phyloP scores from a whole-genome alignment of 2,329 filamentous ascomycete species.

The Byssochlamys sp. region DNA sequence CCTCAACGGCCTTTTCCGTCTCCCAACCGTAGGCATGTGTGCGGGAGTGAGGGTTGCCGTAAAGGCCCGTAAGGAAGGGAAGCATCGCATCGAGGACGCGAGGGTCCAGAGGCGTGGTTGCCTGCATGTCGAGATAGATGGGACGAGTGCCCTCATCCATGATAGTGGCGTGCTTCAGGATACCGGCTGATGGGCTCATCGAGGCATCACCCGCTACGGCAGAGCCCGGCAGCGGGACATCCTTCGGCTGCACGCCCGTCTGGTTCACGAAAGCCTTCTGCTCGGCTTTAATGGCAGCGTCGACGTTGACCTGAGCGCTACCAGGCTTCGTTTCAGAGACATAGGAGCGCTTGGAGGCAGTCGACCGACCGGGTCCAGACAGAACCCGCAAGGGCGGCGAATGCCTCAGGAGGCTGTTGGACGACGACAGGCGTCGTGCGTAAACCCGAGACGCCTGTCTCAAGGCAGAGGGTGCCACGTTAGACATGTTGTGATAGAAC shows the following conservation, averaged over 20 bases:
- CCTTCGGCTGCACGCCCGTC: slow-evolving; percentile 45
- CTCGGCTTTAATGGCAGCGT: slow-evolving; percentile 76
- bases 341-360: slow-evolving; percentile 53
- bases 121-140: slow-evolving; percentile 97
- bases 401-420: slow-evolving; percentile 31
- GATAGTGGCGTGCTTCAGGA: slow-evolving; percentile 81
- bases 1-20: slow-evolving; percentile 84
- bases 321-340: slow-evolving; percentile 69
- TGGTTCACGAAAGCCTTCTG: slow-evolving; percentile 64
- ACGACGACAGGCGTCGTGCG: slow-evolving; percentile 40
- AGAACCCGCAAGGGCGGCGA: slow-evolving; percentile 31
- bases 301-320: slow-evolving; percentile 64
- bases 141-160: slow-evolving; percentile 88
- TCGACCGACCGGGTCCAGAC: slow-evolving; percentile 18
- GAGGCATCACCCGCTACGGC: slow-evolving; percentile 54
- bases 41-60: slow-evolving; percentile 92
- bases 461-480: slow-evolving; percentile 57
- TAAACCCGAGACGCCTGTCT: slow-evolving; percentile 62
- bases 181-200: slow-evolving; percentile 71
- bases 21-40: slow-evolving; percentile 99
- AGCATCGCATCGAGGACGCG: slow-evolving; percentile 94
- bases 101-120: slow-evolving; percentile 88
- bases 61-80: slow-evolving; percentile 83
- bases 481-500: slow-evolving; percentile 46
- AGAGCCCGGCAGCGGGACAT: slow-evolving; percentile 53